Percentiles rank a stretch among this genome's conserved stretches.
These are phyloP conservation scores for Neurospora tetraspora DNA, from an alignment of 495 filamentous ascomycete species.

Conservation along the genomic window DNA sequence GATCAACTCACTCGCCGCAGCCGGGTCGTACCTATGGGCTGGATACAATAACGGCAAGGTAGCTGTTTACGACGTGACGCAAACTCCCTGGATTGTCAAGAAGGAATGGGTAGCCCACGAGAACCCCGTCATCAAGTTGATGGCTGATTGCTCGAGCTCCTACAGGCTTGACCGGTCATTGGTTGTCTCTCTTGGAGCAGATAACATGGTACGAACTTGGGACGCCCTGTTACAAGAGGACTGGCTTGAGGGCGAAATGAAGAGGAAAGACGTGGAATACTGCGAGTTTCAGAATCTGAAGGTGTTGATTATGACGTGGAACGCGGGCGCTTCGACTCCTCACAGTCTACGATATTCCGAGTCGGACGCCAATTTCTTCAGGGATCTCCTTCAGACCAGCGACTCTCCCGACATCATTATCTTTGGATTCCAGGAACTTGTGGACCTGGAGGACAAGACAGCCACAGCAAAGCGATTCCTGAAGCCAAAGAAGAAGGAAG, in stretches of 20 bases:
- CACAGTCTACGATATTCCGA: constrained; percentile 61
- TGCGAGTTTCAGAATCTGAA: constrained; percentile 76
- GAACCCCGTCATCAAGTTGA: constrained; percentile 64
- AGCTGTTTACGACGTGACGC: constrained; percentile 77
- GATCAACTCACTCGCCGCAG: constrained; percentile 77
- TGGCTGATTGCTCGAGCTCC: constrained; percentile 70
- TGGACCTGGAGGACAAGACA: constrained; percentile 94
- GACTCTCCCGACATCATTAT: constrained; percentile 80
- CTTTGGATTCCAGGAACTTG: constrained; percentile 96
- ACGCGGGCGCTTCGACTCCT: constrained; percentile 86
- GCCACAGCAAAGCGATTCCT: constrained; percentile 83
- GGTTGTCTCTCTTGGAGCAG: constrained; percentile 79
- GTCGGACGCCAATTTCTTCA: constrained; percentile 63
- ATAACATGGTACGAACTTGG: constrained; percentile 80
- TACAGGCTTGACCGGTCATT: constrained; percentile 81
- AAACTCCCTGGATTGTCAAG: constrained; percentile 75
- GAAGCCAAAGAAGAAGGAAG: constrained; percentile 80
- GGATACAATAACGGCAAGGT: constrained; percentile 94
- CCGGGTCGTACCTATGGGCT: constrained; percentile 82
- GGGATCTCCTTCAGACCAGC: constrained; percentile 57
- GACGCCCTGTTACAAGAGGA: constrained; percentile 91
- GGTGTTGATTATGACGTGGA: constrained; percentile 82
- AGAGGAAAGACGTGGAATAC: constrained; percentile 65
- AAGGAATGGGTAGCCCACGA: constrained; percentile 94
- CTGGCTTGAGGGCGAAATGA: constrained; percentile 87